Percentiles rank a stretch among this genome's conserved stretches.
phyloP scores from a whole-genome alignment of 257 asterid genomes.

The Solanum medicagineum region DNA sequence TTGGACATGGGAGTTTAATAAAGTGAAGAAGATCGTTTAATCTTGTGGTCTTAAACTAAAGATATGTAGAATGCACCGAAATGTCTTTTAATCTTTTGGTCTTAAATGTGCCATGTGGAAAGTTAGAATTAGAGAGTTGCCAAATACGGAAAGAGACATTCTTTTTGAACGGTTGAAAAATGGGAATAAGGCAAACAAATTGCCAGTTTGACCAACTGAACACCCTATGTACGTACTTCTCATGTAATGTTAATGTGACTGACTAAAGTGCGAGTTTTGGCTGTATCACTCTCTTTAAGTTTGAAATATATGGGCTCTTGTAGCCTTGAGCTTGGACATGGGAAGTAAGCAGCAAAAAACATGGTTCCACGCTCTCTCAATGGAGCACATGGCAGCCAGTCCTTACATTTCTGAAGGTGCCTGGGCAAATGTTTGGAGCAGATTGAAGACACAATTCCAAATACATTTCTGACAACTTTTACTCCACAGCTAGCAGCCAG shows the following conservation, averaged over 20 bases:
- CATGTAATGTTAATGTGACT: not conserved
- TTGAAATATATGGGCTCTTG: not conserved
- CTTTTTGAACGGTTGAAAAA: not conserved
- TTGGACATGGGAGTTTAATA: not conserved
- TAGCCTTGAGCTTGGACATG: not conserved
- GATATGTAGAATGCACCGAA: not conserved
- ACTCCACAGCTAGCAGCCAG: not conserved
- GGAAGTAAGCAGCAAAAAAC: not conserved
- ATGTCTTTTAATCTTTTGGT: not conserved
- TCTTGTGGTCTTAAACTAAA: not conserved
- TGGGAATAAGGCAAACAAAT: not conserved
- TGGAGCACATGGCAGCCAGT: not conserved
- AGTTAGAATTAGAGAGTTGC: not conserved
- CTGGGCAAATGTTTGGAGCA: not conserved
- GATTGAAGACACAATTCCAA: not conserved
- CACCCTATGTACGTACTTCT: not conserved
- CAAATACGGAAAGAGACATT: not conserved
- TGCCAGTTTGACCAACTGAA: not conserved
- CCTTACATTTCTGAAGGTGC: not conserved
- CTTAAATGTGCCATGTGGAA: not conserved
- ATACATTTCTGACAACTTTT: not conserved
- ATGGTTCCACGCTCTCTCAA: not conserved
- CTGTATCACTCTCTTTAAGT: not conserved
- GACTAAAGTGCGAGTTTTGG: not conserved
- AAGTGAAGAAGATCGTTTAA: not conserved